Evolutionary conservation across 495 filamentous ascomycete species (phyloP).

Genomic region (Aspergillus olivimuriae): DNA sequence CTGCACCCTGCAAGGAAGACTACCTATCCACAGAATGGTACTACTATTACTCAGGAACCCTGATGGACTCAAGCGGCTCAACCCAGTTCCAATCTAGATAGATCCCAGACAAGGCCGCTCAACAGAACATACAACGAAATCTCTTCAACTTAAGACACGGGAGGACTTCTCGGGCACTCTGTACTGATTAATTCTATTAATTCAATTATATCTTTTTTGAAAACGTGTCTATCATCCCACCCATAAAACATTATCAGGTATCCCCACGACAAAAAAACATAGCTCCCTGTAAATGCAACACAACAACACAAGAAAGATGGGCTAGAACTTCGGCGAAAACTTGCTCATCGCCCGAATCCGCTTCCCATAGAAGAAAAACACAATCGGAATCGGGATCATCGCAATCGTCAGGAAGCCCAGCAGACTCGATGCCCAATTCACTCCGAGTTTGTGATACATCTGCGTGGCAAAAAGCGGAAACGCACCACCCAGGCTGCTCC

Average conservation of each 20-base stretch:
- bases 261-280: not conserved
- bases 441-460: constrained; percentile 57
- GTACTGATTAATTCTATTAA: too few species aligned
- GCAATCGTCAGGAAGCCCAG: constrained; percentile 57
- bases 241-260: not conserved
- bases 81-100: too few species aligned
- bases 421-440: constrained; percentile 58
- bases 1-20: too few species aligned
- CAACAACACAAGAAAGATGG: not conserved
- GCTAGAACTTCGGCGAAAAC: constrained; percentile 38
- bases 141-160: too few species aligned
- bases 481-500: constrained; percentile 54
- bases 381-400: constrained; percentile 62
- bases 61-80: too few species aligned
- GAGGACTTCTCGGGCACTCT: too few species aligned
- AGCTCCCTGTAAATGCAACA: not conserved
- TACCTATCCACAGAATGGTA: too few species aligned
- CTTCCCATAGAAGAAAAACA: constrained; percentile 66
- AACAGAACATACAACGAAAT: too few species aligned
- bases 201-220: too few species aligned
- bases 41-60: too few species aligned
- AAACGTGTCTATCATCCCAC: too few species aligned
- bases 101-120: too few species aligned
- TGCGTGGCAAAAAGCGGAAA: constrained; percentile 61
- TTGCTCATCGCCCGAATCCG: constrained; percentile 51